These are phyloP conservation scores for Macrotyloma uniflorum DNA, from an alignment of 306 rosid genomes.

Conservation along the genomic window DNA sequence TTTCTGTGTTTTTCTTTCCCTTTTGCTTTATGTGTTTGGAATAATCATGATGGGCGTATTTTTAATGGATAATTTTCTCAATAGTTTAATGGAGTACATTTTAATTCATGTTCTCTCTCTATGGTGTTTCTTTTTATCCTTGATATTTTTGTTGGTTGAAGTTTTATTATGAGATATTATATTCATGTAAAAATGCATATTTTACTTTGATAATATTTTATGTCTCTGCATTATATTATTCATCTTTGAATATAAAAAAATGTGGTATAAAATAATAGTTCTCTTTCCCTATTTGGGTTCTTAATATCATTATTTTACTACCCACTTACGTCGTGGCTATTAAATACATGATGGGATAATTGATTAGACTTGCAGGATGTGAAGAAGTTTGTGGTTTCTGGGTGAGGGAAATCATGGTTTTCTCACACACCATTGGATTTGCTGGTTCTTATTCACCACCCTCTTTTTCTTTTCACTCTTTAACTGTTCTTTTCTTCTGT, in stretches of 20 bases:
- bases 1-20: conserved; percentile 19
- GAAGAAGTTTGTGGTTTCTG: conserved; percentile 3
- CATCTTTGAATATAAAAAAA: background rate
- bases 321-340: conserved; percentile 17
- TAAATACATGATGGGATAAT: conserved; percentile 49
- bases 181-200: background rate
- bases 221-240: background rate
- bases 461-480: background rate
- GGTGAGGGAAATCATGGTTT: background rate
- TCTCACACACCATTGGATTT: background rate
- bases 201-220: background rate
- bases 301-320: conserved; percentile 11
- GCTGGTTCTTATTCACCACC: background rate
- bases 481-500: background rate
- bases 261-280: background rate
- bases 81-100: conserved; percentile 24
- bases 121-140: background rate
- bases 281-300: background rate
- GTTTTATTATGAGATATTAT: conserved; percentile 10
- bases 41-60: conserved; percentile 41
- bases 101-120: conserved; percentile 20
- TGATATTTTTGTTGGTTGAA: conserved; percentile 24
- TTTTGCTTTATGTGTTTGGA: conserved; percentile 45
- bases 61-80: conserved; percentile 20
- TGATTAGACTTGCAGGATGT: conserved; percentile 42